Evolutionary conservation across 805 yeast species (phyloP).

Genomic region (Candida awuae): DNA sequence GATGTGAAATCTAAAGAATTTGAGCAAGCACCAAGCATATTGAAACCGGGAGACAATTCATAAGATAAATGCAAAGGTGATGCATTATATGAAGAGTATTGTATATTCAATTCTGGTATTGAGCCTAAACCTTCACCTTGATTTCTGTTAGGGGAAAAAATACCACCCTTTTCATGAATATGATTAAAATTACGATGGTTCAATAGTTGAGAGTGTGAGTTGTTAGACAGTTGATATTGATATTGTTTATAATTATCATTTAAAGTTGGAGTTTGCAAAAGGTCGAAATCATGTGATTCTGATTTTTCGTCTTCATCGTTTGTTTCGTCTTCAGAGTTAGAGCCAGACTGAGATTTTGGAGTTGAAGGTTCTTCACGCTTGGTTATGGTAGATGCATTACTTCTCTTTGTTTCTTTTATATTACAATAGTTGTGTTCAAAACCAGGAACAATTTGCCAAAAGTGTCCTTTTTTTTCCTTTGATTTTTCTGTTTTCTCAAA

Average conservation of each 20-base stretch:
- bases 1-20: slow-evolving; percentile 45
- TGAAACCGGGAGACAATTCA: slow-evolving; percentile 15
- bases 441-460: slow-evolving; percentile 86
- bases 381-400: slow-evolving; percentile 1
- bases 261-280: not conserved
- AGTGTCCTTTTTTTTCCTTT: slow-evolving; percentile 84
- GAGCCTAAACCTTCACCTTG: slow-evolving; percentile 6
- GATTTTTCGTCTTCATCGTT: not conserved
- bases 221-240: not conserved
- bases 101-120: slow-evolving; percentile 8
- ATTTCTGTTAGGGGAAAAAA: slow-evolving; percentile 2
- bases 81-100: slow-evolving; percentile 9
- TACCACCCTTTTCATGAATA: not conserved
- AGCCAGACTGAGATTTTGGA: not conserved
- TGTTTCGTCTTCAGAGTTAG: not conserved
- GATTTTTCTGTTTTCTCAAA: slow-evolving; percentile 87
- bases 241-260: not conserved
- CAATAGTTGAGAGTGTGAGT: not conserved
- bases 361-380: slow-evolving; percentile 2
- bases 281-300: not conserved
- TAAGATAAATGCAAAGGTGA: slow-evolving; percentile 21
- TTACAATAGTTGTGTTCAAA: slow-evolving; percentile 73
- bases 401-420: slow-evolving; percentile 42
- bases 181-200: not conserved
- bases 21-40: slow-evolving; percentile 23